Evolutionary conservation across 2,329 filamentous ascomycete genomes (phyloP).

Genomic region (Phyllosticta paracitricarpa): DNA sequence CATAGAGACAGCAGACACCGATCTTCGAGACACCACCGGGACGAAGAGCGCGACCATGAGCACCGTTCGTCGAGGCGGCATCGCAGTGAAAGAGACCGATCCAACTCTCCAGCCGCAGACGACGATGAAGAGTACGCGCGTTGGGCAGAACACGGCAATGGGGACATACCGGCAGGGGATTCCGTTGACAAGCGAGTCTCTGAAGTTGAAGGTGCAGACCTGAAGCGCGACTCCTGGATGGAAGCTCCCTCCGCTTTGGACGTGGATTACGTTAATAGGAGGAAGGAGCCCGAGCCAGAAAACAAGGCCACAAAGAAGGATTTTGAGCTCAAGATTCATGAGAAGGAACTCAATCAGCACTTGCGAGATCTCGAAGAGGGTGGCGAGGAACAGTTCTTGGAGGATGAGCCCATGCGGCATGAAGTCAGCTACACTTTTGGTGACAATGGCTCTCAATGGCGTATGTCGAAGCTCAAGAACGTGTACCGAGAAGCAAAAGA

Average conservation of each 20-base stretch:
- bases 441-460: constrained; percentile 82
- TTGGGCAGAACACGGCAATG: constrained; percentile 31
- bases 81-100: constrained; percentile 12
- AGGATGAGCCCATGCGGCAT: constrained; percentile 44
- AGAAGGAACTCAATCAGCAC: constrained; percentile 70
- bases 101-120: constrained; percentile 9
- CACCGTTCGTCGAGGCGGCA: constrained; percentile 10
- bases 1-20: not conserved
- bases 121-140: constrained; percentile 26
- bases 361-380: constrained; percentile 48
- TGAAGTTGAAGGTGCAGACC: constrained; percentile 24
- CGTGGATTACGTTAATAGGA: constrained; percentile 69
- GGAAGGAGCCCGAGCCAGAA: constrained; percentile 36
- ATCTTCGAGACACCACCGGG: not conserved
- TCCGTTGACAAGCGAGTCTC: constrained; percentile 33
- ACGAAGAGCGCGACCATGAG: constrained; percentile 14
- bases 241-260: constrained; percentile 71
- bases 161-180: constrained; percentile 31
- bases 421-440: constrained; percentile 78
- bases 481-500: constrained; percentile 75
- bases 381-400: constrained; percentile 23
- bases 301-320: constrained; percentile 41
- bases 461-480: constrained; percentile 87
- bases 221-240: constrained; percentile 89
- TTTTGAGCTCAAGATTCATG: constrained; percentile 62